Evolutionary conservation across 1,139 yeast species (phyloP), one percentile per base, ranked within the genome.

Genomic region (Lodderomyces oxycetoniae): DNA sequence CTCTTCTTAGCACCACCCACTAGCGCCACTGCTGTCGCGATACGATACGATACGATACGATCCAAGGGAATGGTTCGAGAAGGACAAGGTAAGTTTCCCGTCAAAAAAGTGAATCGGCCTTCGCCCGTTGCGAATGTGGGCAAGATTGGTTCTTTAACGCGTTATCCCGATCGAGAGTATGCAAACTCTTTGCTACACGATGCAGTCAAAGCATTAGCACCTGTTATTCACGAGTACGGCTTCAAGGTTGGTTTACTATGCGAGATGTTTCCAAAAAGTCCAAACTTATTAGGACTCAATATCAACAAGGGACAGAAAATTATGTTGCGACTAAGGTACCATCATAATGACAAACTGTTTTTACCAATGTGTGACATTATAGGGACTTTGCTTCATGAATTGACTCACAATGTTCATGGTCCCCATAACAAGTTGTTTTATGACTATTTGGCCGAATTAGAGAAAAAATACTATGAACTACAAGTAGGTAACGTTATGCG

Each of bases 351-450:
- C 25, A 49, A 61, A 20, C 61, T 59, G 57, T 88, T 89, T 51
- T 57, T 78, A 17, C 81, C 89, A 1, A 61, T 82, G 55, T 75
- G 79, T 10, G 80, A 78, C 35, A 59, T 88, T 2, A 52, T 89
- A 11, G 95, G 89, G 0, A 87, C 96, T 0, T 74, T 88, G 76
- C 63, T 91, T 8, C 98, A 91, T 55, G 98, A 91, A 53, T 63
- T 91, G 30, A 75, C 88, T 2, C 98, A 91, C 52, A 89, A 87
- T 53, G 52, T 69, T 19, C 64, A 64, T 48, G 96, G 96, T 0
- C 82, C 94, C 0, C 98, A 91, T 52, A 83, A 91, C 57, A 74
- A 63, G 13, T 61, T 59, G 41, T 91, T 91, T 52, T 86, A 86
- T 51, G 63, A 62, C 34, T 71, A 71, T 36, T 55, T 87, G 46